These are phyloP conservation scores for Plantago ovata DNA, from an alignment of 257 asterid genomes.

Conservation along the genomic window DNA sequence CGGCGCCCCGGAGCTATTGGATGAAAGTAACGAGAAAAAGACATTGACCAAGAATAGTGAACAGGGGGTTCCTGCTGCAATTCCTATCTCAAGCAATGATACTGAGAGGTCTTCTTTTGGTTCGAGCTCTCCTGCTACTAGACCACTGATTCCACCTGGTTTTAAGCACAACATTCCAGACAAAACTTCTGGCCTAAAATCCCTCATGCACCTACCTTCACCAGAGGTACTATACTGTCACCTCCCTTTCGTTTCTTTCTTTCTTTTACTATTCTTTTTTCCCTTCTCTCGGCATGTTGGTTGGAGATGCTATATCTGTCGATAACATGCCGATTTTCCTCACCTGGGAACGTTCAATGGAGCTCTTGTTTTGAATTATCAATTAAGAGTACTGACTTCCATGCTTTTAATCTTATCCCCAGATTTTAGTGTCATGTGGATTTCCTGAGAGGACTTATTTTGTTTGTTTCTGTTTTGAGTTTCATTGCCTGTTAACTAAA, in stretches of 20 bases:
- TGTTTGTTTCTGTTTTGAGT: neutral
- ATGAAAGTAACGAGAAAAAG: slow-evolving; percentile 47
- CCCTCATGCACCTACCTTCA: slow-evolving; percentile 37
- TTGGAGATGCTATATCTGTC: neutral
- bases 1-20: slow-evolving; percentile 39
- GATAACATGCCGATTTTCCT: too few relatives aligned
- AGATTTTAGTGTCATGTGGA: neutral
- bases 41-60: slow-evolving; percentile 37
- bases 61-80: slow-evolving; percentile 33
- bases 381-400: too few relatives aligned
- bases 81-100: slow-evolving; percentile 37
- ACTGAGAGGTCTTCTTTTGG: slow-evolving; percentile 52
- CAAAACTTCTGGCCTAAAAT: slow-evolving; percentile 56
- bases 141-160: slow-evolving; percentile 93
- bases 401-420: too few relatives aligned
- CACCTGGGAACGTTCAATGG: too few relatives aligned
- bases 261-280: too few relatives aligned
- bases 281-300: neutral
- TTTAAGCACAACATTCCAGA: slow-evolving; percentile 51
- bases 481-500: neutral
- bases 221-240: slow-evolving; percentile 41
- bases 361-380: too few relatives aligned
- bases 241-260: neutral
- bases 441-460: neutral
- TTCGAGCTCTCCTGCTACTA: slow-evolving; percentile 52